Evolutionary conservation across 768 basidiomycete genomes (phyloP).

Genomic region (Trichaptum fuscoviolaceum): DNA sequence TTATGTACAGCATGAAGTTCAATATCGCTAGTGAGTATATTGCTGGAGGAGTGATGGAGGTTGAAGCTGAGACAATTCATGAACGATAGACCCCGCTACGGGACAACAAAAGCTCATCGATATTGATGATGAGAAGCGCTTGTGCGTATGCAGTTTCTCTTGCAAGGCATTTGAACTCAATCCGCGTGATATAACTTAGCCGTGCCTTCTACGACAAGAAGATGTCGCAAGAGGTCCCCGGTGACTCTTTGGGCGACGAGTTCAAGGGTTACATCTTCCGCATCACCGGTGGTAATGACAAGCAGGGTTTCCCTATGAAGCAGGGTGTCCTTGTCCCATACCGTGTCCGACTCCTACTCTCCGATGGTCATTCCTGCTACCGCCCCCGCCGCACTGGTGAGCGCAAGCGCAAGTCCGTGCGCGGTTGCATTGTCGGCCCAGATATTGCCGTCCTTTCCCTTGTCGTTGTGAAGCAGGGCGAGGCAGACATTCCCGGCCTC

Average conservation of each 20-base stretch:
- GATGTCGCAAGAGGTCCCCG: conserved; percentile 91
- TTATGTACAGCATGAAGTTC: conserved; percentile 76
- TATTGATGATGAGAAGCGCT: conserved; percentile 86
- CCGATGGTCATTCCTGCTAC: conserved; percentile 98
- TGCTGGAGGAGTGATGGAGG: conserved; percentile 7
- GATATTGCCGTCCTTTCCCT: conserved; percentile 94
- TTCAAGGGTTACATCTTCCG: conserved; percentile 96
- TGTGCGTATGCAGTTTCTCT: conserved; percentile 37
- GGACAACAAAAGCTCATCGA: conserved; percentile 97
- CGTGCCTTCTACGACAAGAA: conserved; percentile 97
- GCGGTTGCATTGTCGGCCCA: conserved; percentile 95
- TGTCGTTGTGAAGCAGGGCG: conserved; percentile 96
- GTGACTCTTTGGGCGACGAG: conserved; percentile 88
- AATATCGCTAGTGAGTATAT: conserved; percentile 85
- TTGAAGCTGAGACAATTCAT: conserved; percentile 14
- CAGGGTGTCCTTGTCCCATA: conserved; percentile 94
- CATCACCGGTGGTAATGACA: conserved; percentile 98
- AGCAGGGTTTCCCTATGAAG: conserved; percentile 99
- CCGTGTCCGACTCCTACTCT: conserved; percentile 90
- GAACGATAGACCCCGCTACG: conserved; percentile 79
- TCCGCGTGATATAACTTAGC: conserved; percentile 33
- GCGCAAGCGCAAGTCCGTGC: conserved; percentile 98
- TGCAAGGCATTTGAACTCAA: conserved; percentile 4
- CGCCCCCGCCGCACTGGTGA: conserved; percentile 88
- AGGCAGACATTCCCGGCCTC: conserved; percentile 81